Conservation (phyloP, 225 moss, liverwort and hornwort species). For the Anthoceros angustus region DNA sequence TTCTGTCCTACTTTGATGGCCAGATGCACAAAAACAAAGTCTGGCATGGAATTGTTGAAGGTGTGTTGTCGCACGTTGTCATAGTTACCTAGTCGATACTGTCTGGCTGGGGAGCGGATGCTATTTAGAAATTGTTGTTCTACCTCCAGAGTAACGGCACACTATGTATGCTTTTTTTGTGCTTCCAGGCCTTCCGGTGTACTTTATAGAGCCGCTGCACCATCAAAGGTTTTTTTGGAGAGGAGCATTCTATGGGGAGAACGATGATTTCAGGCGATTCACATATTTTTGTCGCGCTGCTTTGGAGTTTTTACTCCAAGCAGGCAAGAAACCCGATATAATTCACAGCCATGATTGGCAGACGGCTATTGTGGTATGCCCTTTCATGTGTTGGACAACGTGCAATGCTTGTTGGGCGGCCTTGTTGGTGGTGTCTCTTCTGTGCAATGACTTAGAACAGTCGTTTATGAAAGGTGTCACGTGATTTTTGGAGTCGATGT, state of each 20-base stretch:
- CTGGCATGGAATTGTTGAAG: slow-evolving; percentile 93
- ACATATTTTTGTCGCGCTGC: slow-evolving; percentile 91
- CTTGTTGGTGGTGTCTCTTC: no score
- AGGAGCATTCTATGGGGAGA: slow-evolving; percentile 80
- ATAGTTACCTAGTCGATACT: neutral
- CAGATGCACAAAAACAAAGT: slow-evolving; percentile 87
- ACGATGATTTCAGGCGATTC: slow-evolving; percentile 80
- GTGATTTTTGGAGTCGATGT: no score
- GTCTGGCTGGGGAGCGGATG: no score
- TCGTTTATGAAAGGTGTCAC: no score
- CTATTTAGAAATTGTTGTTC: neutral
- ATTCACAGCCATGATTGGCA: slow-evolving; percentile 98
- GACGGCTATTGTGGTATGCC: slow-evolving; percentile 68
- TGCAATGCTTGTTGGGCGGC: no score
- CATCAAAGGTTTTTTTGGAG: slow-evolving; percentile 82
- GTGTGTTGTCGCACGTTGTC: slow-evolving; percentile 19
- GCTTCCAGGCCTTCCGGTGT: slow-evolving; percentile 68
- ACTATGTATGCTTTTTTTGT: neutral
- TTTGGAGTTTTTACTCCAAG: slow-evolving; percentile 80
- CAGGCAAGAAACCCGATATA: slow-evolving; percentile 81
- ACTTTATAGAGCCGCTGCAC: slow-evolving; percentile 89
- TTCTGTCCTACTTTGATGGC: slow-evolving; percentile 80
- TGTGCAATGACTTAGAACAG: no score
- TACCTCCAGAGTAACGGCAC: neutral
- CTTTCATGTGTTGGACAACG: no score